Evolutionary conservation across 768 basidiomycete genomes (phyloP).

Genomic region (Pleurotus eryngii): DNA sequence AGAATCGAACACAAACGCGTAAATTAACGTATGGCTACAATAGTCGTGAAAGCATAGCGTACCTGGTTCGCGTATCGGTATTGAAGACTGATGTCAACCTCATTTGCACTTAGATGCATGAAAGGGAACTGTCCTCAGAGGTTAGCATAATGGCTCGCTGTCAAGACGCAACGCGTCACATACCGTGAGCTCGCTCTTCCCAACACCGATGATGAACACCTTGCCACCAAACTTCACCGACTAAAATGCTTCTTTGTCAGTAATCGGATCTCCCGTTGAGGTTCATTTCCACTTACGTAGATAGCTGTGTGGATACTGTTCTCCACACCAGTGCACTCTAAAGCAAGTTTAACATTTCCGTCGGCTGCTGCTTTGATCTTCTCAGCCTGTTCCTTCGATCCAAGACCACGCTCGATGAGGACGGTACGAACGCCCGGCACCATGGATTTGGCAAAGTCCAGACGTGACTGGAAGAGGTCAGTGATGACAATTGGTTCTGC

Average conservation of each 20-base stretch:
- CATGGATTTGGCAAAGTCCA: slow-evolving; percentile 63
- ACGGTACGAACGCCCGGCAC: slow-evolving; percentile 58
- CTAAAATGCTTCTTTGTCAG: slow-evolving; percentile 22
- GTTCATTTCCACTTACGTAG: slow-evolving; percentile 36
- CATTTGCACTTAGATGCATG: slow-evolving; percentile 69
- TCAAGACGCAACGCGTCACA: slow-evolving; percentile 12
- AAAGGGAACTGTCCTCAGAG: slow-evolving; percentile 52
- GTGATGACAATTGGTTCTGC: slow-evolving; percentile 71
- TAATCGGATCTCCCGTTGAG: background rate
- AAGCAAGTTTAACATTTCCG: slow-evolving; percentile 43
- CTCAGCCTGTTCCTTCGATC: slow-evolving; percentile 47
- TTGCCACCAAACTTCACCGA: slow-evolving; percentile 65
- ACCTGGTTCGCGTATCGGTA: slow-evolving; percentile 69
- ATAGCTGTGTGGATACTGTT: slow-evolving; percentile 59
- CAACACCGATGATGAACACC: slow-evolving; percentile 70
- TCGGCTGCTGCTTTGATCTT: slow-evolving; percentile 51
- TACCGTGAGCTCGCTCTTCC: slow-evolving; percentile 59
- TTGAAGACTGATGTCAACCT: slow-evolving; percentile 67
- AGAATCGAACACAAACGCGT: background rate
- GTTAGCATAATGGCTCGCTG: background rate
- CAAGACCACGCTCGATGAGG: slow-evolving; percentile 44
- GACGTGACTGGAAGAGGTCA: slow-evolving; percentile 60
- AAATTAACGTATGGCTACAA: background rate
- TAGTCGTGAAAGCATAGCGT: slow-evolving; percentile 1
- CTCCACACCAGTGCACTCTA: slow-evolving; percentile 67